Evolutionary conservation across 352 stramenopile genomes (phyloP).

Genomic region (Pythium rhizo-oryzae): DNA sequence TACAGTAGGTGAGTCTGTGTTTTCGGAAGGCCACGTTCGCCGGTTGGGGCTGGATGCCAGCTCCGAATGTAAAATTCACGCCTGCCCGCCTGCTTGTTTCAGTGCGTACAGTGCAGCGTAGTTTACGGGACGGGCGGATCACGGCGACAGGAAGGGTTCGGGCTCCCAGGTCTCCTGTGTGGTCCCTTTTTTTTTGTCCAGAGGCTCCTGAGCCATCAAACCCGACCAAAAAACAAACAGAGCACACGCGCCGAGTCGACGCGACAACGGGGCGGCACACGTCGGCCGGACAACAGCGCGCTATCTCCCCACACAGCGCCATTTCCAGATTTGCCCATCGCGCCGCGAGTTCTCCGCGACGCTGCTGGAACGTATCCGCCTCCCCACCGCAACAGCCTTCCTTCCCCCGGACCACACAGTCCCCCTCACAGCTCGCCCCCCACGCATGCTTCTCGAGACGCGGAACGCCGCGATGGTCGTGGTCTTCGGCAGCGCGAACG

Average conservation of each 20-base stretch:
- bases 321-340: slow-evolving; percentile 10
- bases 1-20: neutral
- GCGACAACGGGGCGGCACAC: neutral
- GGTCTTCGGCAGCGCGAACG: slow-evolving; percentile 73
- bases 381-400: slow-evolving; percentile 1
- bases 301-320: neutral
- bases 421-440: neutral
- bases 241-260: neutral
- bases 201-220: slow-evolving; percentile 1
- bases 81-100: no score
- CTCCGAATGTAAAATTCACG: neutral
- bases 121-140: neutral
- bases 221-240: neutral
- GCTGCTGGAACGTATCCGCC: neutral
- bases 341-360: no score
- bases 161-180: neutral
- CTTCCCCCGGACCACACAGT: neutral
- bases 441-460: slow-evolving; percentile 13
- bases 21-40: neutral
- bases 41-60: neutral
- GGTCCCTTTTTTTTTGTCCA: neutral
- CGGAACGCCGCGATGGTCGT: slow-evolving; percentile 52
- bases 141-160: neutral
- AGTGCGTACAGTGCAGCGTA: neutral
- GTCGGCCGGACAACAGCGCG: neutral